These are phyloP conservation scores for Candida mesenterica DNA, from an alignment of 1,139 yeast genomes.

Conservation along the genomic window DNA sequence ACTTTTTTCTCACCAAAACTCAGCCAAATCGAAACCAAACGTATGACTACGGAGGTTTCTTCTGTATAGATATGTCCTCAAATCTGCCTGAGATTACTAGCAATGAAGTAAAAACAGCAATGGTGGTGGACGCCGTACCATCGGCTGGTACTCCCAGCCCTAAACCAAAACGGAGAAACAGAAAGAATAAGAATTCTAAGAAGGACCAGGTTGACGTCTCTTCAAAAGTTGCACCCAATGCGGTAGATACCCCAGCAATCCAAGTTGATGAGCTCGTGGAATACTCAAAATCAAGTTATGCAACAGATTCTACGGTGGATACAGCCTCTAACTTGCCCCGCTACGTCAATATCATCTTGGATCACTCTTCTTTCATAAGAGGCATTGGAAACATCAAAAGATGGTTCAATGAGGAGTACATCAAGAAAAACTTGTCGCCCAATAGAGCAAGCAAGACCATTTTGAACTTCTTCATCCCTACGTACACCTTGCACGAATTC, in stretches of 20 bases:
- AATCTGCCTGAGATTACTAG: too few relatives aligned
- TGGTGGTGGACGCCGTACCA: too few relatives aligned
- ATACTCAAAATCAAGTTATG: not conserved
- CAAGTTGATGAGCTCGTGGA: not conserved
- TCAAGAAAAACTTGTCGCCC: constrained; percentile 21
- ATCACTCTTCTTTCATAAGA: constrained; percentile 57
- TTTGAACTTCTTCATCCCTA: constrained; percentile 44
- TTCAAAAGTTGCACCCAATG: too few relatives aligned
- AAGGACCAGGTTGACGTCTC: too few relatives aligned
- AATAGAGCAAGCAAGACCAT: constrained; percentile 18
- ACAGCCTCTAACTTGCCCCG: constrained; percentile 2
- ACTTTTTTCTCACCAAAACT: too few relatives aligned
- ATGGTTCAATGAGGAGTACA: constrained; percentile 48
- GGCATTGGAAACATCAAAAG: constrained; percentile 60
- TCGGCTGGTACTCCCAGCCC: too few relatives aligned
- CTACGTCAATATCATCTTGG: constrained; percentile 45
- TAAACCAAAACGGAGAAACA: not conserved
- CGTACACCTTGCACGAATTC: constrained; percentile 56
- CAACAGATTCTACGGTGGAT: too few relatives aligned
- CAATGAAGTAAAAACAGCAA: too few relatives aligned
- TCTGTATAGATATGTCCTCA: too few relatives aligned
- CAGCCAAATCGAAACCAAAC: too few relatives aligned
- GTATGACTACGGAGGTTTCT: too few relatives aligned
- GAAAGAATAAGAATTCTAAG: not conserved
- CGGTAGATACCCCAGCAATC: not conserved